Conservation (phyloP, 73 alveolate genomes). For the Paramecium primaurelia region DNA sequence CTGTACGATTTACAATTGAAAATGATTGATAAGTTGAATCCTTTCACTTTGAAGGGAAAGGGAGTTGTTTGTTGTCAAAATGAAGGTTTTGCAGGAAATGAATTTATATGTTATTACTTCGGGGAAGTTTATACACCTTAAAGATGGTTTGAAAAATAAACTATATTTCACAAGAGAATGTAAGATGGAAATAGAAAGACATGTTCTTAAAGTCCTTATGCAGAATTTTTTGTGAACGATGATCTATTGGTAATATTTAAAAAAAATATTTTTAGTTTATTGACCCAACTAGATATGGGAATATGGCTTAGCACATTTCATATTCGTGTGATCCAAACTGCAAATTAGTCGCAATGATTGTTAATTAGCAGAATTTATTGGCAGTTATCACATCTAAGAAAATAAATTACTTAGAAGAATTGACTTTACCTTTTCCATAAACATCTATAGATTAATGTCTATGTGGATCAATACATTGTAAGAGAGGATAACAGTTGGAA, state of each 20-base stretch:
- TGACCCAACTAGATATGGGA: slow-evolving; percentile 26
- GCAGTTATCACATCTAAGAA: neutral
- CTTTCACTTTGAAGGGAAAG: neutral
- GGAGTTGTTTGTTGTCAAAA: neutral
- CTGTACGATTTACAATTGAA: neutral
- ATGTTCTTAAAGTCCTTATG: neutral
- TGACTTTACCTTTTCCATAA: neutral
- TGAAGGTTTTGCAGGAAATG: neutral
- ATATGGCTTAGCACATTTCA: neutral
- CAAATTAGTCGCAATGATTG: neutral
- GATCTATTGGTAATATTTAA: neutral
- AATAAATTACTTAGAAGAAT: slow-evolving; percentile 10
- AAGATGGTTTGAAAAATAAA: slow-evolving; percentile 46
- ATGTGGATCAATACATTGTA: slow-evolving; percentile 6
- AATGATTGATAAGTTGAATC: neutral
- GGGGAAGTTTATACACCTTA: slow-evolving; percentile 34
- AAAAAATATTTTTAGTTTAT: neutral
- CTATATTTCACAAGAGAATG: neutral
- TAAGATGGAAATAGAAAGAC: neutral
- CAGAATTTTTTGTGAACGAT: neutral
- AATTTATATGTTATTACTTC: neutral
- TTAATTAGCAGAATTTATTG: neutral
- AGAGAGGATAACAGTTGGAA: neutral
- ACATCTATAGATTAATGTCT: neutral
- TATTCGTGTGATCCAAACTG: slow-evolving; percentile 34